Evolutionary conservation across 2,329 filamentous ascomycete genomes (phyloP).

Genomic region (Elsinoe necatrix): DNA sequence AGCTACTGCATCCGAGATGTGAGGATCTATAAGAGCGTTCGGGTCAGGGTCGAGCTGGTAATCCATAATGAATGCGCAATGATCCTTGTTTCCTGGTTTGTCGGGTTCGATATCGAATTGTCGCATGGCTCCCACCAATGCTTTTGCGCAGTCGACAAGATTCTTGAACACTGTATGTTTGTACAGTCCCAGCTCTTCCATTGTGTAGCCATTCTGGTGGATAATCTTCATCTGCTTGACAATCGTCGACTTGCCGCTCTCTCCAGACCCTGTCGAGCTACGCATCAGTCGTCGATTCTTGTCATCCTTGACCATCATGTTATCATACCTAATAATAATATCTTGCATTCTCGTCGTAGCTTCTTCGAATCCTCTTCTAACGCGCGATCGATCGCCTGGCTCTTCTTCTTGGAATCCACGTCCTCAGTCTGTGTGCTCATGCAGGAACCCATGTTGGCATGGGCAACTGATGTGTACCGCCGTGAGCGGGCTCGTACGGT

Average conservation of each 20-base stretch:
- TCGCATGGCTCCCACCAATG: slow-evolving; percentile 81
- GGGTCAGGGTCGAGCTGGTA: slow-evolving; percentile 89
- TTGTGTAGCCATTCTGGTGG: slow-evolving; percentile 92
- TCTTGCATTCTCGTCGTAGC: slow-evolving; percentile 97
- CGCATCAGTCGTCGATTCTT: slow-evolving; percentile 4
- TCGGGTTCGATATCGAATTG: slow-evolving; percentile 81
- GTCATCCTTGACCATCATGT: background rate
- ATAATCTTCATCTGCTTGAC: slow-evolving; percentile 99
- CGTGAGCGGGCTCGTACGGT: background rate
- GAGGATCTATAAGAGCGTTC: slow-evolving; percentile 70
- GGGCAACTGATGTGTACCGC: slow-evolving; percentile 6
- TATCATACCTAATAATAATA: slow-evolving; percentile 75
- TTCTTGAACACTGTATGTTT: slow-evolving; percentile 98
- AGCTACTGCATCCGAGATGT: slow-evolving; percentile 73
- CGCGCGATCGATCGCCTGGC: slow-evolving; percentile 87
- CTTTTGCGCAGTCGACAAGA: slow-evolving; percentile 90
- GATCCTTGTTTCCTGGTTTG: slow-evolving; percentile 60
- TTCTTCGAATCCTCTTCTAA: slow-evolving; percentile 91
- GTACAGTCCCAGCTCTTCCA: slow-evolving; percentile 89
- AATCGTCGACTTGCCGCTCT: slow-evolving; percentile 98
- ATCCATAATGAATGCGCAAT: slow-evolving; percentile 71
- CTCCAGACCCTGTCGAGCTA: slow-evolving; percentile 68
- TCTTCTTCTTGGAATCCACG: slow-evolving; percentile 88
- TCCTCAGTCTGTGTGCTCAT: slow-evolving; percentile 85
- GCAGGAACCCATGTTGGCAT: slow-evolving; percentile 71